Conservation (phyloP, 2,329 filamentous ascomycete genomes). For the Colletotrichum ledebouriae region DNA sequence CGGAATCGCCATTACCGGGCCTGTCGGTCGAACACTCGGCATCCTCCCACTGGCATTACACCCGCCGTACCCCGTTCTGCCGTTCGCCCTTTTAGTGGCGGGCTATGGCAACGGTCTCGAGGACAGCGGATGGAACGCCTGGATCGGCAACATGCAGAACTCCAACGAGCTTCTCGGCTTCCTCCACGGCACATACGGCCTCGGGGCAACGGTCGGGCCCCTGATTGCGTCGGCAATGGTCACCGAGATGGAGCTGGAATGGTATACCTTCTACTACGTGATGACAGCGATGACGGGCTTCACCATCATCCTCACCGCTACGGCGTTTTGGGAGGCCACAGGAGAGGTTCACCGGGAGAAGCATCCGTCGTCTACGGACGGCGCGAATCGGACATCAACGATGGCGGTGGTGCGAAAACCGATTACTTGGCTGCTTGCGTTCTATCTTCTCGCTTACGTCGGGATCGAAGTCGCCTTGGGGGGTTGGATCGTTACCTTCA, state of each 20-base stretch:
- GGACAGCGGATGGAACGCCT: slow-evolving; percentile 71
- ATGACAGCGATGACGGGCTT: slow-evolving; percentile 73
- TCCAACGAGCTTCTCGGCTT: slow-evolving; percentile 81
- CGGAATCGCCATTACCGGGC: slow-evolving; percentile 76
- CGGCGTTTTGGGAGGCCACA: slow-evolving; percentile 75
- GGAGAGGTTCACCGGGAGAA: slow-evolving; percentile 67
- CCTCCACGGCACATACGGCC: slow-evolving; percentile 78
- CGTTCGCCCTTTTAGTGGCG: slow-evolving; percentile 73
- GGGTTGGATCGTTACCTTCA: slow-evolving; percentile 87
- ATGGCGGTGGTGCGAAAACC: slow-evolving; percentile 59
- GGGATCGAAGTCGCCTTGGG: slow-evolving; percentile 82
- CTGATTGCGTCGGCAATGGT: slow-evolving; percentile 81
- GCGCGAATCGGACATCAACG: slow-evolving; percentile 60
- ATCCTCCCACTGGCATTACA: slow-evolving; percentile 76
- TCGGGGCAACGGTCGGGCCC: slow-evolving; percentile 78
- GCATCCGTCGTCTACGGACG: slow-evolving; percentile 48
- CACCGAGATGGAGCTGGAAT: slow-evolving; percentile 70
- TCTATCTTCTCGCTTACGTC: slow-evolving; percentile 84
- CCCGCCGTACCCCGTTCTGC: slow-evolving; percentile 76
- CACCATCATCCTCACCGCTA: slow-evolving; percentile 65
- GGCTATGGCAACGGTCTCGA: slow-evolving; percentile 80
- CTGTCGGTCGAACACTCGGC: slow-evolving; percentile 72
- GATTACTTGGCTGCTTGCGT: slow-evolving; percentile 78
- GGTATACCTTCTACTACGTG: slow-evolving; percentile 83
- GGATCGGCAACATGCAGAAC: slow-evolving; percentile 78